These are phyloP conservation scores for Nymphaea thermarum DNA, from an alignment of 164 flowering plant genomes.

Conservation along the genomic window DNA sequence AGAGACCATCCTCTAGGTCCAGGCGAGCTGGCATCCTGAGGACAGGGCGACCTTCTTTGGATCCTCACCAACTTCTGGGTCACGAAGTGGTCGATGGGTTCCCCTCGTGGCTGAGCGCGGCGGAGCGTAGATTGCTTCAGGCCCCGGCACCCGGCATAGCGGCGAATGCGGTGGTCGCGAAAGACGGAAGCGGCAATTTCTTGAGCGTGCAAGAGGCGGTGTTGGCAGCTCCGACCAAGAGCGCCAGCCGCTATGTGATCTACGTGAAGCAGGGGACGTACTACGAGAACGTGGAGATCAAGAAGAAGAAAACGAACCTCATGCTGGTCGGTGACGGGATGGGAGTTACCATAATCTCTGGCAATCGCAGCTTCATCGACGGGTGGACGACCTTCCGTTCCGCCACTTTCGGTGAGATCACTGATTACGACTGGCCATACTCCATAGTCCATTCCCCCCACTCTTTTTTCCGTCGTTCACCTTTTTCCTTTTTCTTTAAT, in stretches of 20 bases:
- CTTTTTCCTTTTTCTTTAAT: neutral
- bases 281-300: slow-evolving; percentile 42
- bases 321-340: slow-evolving; percentile 49
- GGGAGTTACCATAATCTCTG: slow-evolving; percentile 32
- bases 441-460: neutral
- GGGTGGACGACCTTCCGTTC: slow-evolving; percentile 53
- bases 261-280: slow-evolving; percentile 43
- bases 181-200: slow-evolving; percentile 64
- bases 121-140: slow-evolving; percentile 44
- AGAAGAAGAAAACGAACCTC: slow-evolving; percentile 45
- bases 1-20: too few species aligned
- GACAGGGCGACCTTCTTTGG: too few species aligned
- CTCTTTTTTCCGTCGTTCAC: too few species aligned
- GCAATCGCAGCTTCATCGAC: slow-evolving; percentile 29
- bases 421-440: neutral
- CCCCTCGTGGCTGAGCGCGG: slow-evolving; percentile 45
- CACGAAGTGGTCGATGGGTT: slow-evolving; percentile 8
- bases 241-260: slow-evolving; percentile 31
- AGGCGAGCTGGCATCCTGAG: too few species aligned
- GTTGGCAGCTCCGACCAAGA: slow-evolving; percentile 44
- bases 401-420: slow-evolving; percentile 47
- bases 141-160: slow-evolving; percentile 12
- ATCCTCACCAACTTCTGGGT: neutral
- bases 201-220: slow-evolving; percentile 54
- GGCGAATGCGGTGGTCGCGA: slow-evolving; percentile 51